These are phyloP conservation scores for Alternaria hordeiaustralica DNA, from an alignment of 2,329 filamentous ascomycete species.

Conservation along the genomic window DNA sequence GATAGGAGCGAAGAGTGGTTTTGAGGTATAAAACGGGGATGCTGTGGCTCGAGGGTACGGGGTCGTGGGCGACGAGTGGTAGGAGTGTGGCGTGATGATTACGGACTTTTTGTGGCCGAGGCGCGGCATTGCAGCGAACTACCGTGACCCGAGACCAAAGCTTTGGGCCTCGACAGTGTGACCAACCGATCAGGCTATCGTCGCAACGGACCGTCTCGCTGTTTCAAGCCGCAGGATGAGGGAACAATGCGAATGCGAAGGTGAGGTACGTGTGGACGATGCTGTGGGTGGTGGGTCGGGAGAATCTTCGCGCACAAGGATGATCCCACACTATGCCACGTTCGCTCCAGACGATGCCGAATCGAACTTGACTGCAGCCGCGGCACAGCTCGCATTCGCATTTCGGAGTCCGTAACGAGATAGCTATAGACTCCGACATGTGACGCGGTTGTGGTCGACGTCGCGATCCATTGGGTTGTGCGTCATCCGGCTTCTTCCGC, in stretches of 20 bases:
- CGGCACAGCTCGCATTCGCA: constrained; percentile 20
- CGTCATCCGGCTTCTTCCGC: background rate
- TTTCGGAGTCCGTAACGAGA: background rate
- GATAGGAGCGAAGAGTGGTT: background rate
- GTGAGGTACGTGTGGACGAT: constrained; percentile 11
- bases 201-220: constrained; percentile 7
- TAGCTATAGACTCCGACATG: background rate
- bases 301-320: constrained; percentile 7
- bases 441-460: background rate
- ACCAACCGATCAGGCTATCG: constrained; percentile 4
- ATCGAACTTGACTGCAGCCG: background rate
- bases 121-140: constrained; percentile 38
- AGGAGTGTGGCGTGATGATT: constrained; percentile 6
- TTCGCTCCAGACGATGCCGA: background rate
- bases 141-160: constrained; percentile 9
- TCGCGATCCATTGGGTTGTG: background rate
- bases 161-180: constrained; percentile 15
- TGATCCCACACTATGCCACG: constrained; percentile 7
- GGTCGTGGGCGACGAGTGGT: constrained; percentile 3
- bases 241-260: constrained; percentile 14
- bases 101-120: constrained; percentile 48
- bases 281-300: constrained; percentile 7
- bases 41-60: constrained; percentile 3
- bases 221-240: constrained; percentile 5
- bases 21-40: background rate